Evolutionary conservation across 305 asterid genomes (phyloP), one percentile per base, ranked within the genome.

Genomic region (Fraxinus ornus): DNA sequence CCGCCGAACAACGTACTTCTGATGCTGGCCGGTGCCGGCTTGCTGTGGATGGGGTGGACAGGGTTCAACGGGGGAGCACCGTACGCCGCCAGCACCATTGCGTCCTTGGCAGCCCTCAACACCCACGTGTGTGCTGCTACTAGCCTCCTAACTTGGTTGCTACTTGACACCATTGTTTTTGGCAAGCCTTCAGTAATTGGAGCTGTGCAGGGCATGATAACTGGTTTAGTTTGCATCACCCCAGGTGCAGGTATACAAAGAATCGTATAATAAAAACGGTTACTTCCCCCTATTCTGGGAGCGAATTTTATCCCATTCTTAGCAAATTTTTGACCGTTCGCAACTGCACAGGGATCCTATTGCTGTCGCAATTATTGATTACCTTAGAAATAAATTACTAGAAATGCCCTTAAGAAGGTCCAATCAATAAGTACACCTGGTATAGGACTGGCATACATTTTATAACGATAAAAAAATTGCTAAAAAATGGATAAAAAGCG

Each of bases 51-150:
- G 88, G 89, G 91, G 5, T 88, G 84, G 91, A 82, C 80, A 0
- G 89, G 91, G 74, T 88, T 88, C 88, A 88, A 88, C 3, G 89
- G 89, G 3, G 89, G 88, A 0, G 91, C 84, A 3, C 88, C 89
- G 5, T 88, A 86, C 21, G 80, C 89, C 0, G 84, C 89, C 5
- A 78, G 78, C 74, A 47, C 47, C 0, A 33, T 37, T 0, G 36
- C 87, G 0, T 78, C 89, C 10, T 47, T 86, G 80, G 91, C 91
- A 32, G 21, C 86, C 7, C 21, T 88, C 70, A 88, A 88, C 71
- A 88, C 89, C 1, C 89, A 88, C 9, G 80, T 88, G 13, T 88
- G 88, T 75, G 64, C 89, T 0, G 91, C 89, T 5, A 52, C 77
- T 41, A 88, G 89, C 86, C 75, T 86, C 66, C 79, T 88, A 8